Base-by-base conservation (phyloP, 1,284 basidiomycete genomes). In the Sparassis latifolia region DNA sequence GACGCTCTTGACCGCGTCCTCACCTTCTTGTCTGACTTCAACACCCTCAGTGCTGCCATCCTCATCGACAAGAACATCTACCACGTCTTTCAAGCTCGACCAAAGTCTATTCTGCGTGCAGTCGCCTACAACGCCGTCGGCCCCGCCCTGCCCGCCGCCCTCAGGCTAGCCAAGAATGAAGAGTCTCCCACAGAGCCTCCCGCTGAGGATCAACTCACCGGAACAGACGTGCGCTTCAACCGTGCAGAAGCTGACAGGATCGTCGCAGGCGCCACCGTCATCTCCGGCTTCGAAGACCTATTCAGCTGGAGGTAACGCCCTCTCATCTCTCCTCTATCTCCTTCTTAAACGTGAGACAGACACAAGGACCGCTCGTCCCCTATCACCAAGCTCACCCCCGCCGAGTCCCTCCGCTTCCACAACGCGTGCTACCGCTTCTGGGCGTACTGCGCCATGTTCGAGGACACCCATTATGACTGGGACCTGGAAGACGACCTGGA, bases 71-170 rank as follows among this genome's bases (percentile, higher is more conserved):
- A 37, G 12, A 37, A 6, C 35, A 7, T 42, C 40, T 42, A 42
- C 40, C 6, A 55, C 33, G 63, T 69, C 53, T 75, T 69, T 52
- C 46, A 62, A 32, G 43, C 52, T 2, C 67, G 62, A 33, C 66
- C 69, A 1, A 10, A 42, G 40, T 42, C 40, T 28, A 42, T 42
- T 35, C 42, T 66, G 2, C 54, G 57, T 29, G 55, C 65, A 3
- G 66, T 75, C 10, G 59, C 67, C 2, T 54, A 57, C 20, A 73
- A 73, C 50, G 53, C 66, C 3, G 55, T 64, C 3, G 74, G 72
- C 5, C 59, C 63, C 2, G 64, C 63, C 1, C 45, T 66, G 0
- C 59, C 64, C 4, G 57, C 67, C 12, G 70, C 72, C 9, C 46
- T 69, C 41, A 56, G 66, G 28, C 52, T 68, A 10, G 55, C 64